A percentile compares a stretch with the other conserved stretches of the same genome.
Evolutionary conservation across 2,329 filamentous ascomycete genomes (phyloP).

Genomic region (Ceratocystis papillata): DNA sequence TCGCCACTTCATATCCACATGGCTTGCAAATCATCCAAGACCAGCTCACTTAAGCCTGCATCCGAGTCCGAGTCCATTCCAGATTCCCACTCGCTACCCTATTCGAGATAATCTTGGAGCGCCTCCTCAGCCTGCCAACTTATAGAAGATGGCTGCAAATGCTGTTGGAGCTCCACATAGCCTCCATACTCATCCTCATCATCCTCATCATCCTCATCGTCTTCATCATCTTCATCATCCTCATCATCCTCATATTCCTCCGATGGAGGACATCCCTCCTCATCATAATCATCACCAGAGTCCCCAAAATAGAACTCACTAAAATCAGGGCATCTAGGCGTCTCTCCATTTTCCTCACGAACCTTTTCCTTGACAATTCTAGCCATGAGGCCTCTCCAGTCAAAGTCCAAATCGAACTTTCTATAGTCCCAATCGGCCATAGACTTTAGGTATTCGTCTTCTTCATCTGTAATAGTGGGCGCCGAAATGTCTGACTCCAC

Average conservation of each 20-base stretch:
- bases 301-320: neutral
- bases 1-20: neutral
- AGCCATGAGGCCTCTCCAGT: neutral
- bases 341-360: neutral
- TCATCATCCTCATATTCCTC: neutral
- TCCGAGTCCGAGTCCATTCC: neutral
- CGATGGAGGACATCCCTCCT: neutral
- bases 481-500: slow-evolving; percentile 14
- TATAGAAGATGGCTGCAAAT: neutral
- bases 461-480: slow-evolving; percentile 23
- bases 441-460: slow-evolving; percentile 28
- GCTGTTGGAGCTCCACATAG: too few species aligned
- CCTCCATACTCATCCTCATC: too few species aligned
- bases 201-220: neutral
- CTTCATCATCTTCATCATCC: neutral
- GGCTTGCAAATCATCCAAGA: neutral
- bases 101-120: neutral
- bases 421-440: slow-evolving; percentile 27
- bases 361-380: neutral
- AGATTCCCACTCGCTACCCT: slow-evolving; percentile 11
- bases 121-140: slow-evolving; percentile 7
- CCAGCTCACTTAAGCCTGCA: neutral
- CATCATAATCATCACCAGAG: neutral
- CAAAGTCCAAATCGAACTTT: slow-evolving; percentile 15
- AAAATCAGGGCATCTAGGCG: too few species aligned